Percentiles rank a stretch among this genome's conserved stretches.
Evolutionary conservation across 2,329 filamentous ascomycete species (phyloP).

Genomic region (Pestalotiopsis fici): DNA sequence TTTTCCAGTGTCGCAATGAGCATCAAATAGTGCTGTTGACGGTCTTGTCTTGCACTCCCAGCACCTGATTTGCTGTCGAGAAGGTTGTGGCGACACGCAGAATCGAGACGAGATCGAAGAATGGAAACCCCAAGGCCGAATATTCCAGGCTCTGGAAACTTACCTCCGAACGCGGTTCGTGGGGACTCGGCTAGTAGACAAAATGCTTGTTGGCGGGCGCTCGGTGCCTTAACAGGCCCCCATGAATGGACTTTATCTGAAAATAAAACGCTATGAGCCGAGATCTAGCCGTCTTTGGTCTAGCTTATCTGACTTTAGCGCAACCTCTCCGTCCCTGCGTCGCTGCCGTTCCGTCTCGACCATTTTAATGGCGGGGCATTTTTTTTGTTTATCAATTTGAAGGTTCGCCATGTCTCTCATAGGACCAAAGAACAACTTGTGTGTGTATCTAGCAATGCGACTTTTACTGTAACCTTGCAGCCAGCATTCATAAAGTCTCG

Average conservation of each 20-base stretch:
- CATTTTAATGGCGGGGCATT: background rate
- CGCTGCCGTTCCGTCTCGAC: background rate
- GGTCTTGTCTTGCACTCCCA: background rate
- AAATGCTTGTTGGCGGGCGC: conserved; percentile 4
- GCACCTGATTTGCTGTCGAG: background rate
- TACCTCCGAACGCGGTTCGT: conserved; percentile 1
- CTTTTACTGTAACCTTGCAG: background rate
- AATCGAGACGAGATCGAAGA: background rate
- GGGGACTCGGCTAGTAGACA: background rate
- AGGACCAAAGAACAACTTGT: background rate
- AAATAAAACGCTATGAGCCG: background rate
- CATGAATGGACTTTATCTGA: background rate
- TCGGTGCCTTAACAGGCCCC: background rate
- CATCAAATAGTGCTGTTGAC: background rate
- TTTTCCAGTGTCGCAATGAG: background rate
- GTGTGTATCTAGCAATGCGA: background rate
- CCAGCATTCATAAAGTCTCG: background rate
- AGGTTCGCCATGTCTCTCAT: background rate
- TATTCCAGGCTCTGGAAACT: conserved; percentile 2
- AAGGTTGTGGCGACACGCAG: conserved; percentile 1
- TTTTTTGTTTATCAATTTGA: background rate
- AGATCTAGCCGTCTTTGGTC: background rate
- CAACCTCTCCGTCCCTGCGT: background rate
- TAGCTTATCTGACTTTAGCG: background rate
- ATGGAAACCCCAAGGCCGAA: background rate